Base-by-base conservation (phyloP, 768 basidiomycete genomes). In the Pleurotus djamor region DNA sequence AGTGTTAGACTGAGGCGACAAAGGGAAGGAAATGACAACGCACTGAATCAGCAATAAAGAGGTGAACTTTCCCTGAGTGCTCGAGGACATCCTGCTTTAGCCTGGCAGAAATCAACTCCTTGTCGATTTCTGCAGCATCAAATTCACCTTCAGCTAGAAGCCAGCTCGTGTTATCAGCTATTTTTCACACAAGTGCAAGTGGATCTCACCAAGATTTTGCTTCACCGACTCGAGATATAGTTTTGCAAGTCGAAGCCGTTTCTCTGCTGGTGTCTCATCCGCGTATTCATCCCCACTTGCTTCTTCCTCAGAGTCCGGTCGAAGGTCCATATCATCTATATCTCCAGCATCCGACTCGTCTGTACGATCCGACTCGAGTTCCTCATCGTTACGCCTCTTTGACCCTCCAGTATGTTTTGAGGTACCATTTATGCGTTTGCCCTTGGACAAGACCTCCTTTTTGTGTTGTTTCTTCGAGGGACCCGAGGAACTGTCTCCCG, bases 91-190 rank as follows among this genome's bases (percentile, higher is more conserved):
- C 96, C 70, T 94, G 87, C 70, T 94, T 93, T 62, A 99, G 78
- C 58, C 97, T 80, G 16, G 94, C 82, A 47, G 91, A 91, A 61
- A 99, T 92, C 62, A 98, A 79, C 64, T 98, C 96, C 66, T 85
- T 84, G 78, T 99, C 97, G 32, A 98, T 87, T 65, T 98, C 96
- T 1, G 92, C 95, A 4, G 97, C 97, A 69, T 99, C 96, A 63
- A 87, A 95, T 62, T 94, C 94, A 36, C 91, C 92, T 28, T 95
- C 95, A 60, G 87, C 93, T 85, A 61, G 52, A 32, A 52, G 16
- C 9, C 54, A 10, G 4, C 35, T 16, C 21, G 17, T 33, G 62
- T 13, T 47, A 17, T 49, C 5, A 17, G 38, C 44, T 47, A 13
- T 48, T 21, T 14, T 37, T 59, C 21, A 47, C 16, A 34, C 13